These are phyloP conservation scores for Chaetomium cochliodes DNA, from an alignment of 495 filamentous ascomycete genomes.

Conservation along the genomic window DNA sequence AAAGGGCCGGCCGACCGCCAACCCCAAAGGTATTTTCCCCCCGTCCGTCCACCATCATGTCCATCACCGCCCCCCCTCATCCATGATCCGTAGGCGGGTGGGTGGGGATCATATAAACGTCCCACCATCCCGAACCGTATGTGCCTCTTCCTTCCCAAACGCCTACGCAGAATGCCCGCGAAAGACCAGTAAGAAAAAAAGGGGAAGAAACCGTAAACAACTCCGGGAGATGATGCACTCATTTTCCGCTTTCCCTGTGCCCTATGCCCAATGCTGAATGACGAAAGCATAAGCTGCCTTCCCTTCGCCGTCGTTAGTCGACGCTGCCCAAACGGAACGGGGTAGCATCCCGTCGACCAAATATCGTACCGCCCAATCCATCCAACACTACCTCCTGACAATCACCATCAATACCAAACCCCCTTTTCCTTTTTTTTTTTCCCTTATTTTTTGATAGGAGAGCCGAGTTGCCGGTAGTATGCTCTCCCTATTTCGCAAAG, in stretches of 20 bases:
- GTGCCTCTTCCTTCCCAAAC: background rate
- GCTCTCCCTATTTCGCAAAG: background rate
- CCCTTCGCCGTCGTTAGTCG: background rate
- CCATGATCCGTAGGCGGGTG: background rate
- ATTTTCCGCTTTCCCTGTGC: background rate
- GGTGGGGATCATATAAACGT: background rate
- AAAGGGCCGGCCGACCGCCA: too few relatives aligned
- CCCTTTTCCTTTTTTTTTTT: too few relatives aligned
- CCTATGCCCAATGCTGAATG: background rate
- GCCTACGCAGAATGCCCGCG: background rate
- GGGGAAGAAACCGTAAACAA: background rate
- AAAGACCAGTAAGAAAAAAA: background rate
- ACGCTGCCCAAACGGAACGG: background rate
- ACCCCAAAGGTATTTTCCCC: background rate
- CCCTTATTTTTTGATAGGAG: background rate
- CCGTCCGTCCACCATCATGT: too few relatives aligned
- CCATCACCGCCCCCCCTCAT: too few relatives aligned
- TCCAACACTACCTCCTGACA: background rate
- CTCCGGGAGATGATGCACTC: background rate
- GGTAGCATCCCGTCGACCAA: background rate
- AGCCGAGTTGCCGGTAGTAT: background rate
- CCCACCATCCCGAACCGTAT: background rate
- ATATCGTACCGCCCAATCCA: background rate
- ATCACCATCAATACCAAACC: background rate
- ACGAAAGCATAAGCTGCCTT: background rate